Percentiles rank a stretch among this genome's conserved stretches.
These are phyloP conservation scores for Colletotrichum camelliae DNA, from an alignment of 2,329 filamentous ascomycete species.

Conservation along the genomic window DNA sequence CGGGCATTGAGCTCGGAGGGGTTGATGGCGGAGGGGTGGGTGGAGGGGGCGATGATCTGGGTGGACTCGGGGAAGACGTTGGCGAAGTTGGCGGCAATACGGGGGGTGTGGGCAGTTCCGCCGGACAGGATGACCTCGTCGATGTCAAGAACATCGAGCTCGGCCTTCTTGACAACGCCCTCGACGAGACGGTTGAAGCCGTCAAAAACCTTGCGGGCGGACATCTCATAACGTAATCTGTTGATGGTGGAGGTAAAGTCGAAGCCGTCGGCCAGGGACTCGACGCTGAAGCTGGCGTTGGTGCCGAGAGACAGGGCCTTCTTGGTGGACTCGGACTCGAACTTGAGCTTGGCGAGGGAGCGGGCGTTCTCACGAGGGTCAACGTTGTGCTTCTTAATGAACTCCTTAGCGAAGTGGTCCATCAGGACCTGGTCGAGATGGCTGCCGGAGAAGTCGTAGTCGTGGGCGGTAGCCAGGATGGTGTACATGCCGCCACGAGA, in stretches of 20 bases:
- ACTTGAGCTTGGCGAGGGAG: slow-evolving; percentile 88
- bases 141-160: slow-evolving; percentile 88
- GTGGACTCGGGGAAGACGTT: slow-evolving; percentile 83
- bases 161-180: slow-evolving; percentile 88
- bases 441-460: slow-evolving; percentile 90
- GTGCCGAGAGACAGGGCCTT: slow-evolving; percentile 88
- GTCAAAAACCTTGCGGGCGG: slow-evolving; percentile 84
- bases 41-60: slow-evolving; percentile 81
- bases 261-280: slow-evolving; percentile 85
- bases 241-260: slow-evolving; percentile 95
- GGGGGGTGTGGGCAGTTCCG: slow-evolving; percentile 91
- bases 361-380: slow-evolving; percentile 85
- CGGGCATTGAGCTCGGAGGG: slow-evolving; percentile 88
- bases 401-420: slow-evolving; percentile 98
- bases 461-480: slow-evolving; percentile 89
- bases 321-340: slow-evolving; percentile 90
- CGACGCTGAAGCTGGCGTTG: slow-evolving; percentile 91
- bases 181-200: slow-evolving; percentile 88
- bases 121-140: slow-evolving; percentile 94
- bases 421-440: slow-evolving; percentile 90
- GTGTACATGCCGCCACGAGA: slow-evolving; percentile 97
- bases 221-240: slow-evolving; percentile 88
- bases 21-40: slow-evolving; percentile 80
- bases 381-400: slow-evolving; percentile 93
- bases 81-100: slow-evolving; percentile 82